Base-by-base conservation (phyloP, 306 rosid genomes). In the Vigna trinervia region DNA sequence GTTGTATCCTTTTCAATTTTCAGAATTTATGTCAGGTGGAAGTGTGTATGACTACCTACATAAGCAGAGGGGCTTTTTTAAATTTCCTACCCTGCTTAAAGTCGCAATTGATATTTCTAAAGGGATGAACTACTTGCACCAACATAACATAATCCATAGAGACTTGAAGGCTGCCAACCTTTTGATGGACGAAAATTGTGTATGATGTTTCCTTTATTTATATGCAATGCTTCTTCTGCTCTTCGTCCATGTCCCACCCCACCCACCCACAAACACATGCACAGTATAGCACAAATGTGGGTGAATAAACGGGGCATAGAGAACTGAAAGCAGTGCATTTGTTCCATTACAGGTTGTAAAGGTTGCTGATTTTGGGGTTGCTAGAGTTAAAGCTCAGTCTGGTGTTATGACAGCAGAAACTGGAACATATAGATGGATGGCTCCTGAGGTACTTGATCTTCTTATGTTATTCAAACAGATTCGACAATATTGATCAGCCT, bases 331-430 rank as follows among this genome's bases (percentile, higher is more conserved):
- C 58, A 69, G 12, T 17, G 6, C 30, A 38, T 59, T 66, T 71
- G 32, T 77, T 69, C 48, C 75, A 74, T 77, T 81, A 20, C 87
- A 96, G 98, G 86, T 89, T 83, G 96, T 96, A 79, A 96, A 96
- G 89, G 99, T 96, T 13, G 99, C 96, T 64, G 99, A 96, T 88
- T 96, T 96, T 71, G 99, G 99, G 43, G 99, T 96, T 80, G 97
- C 99, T 46, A 90, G 99, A 86, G 98, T 96, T 64, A 93, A 86
- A 88, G 73, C 89, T 83, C 99, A 96, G 69, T 87, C 98, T 43
- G 99, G 99, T 47, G 96, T 96, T 70, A 96, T 93, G 99, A 96
- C 99, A 28, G 98, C 99, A 45, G 99, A 96, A 91, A 96, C 99
- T 80, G 99, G 99, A 77, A 96, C 99, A 9, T 96, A 96, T 68